Base-by-base conservation (phyloP, 345 rosid genomes). In the Populus tremula region DNA sequence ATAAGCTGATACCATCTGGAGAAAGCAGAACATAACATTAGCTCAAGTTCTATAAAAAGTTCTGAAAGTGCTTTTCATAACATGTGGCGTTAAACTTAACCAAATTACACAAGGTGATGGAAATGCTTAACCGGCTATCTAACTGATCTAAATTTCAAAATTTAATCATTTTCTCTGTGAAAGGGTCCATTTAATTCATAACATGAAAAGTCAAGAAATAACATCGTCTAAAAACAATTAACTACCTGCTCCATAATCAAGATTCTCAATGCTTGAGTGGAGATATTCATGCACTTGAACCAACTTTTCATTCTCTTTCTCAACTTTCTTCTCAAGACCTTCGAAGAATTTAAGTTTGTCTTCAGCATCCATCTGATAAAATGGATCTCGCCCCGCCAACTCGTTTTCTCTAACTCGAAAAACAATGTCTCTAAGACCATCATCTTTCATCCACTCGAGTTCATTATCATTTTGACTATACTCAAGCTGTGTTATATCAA, bases 371-470 rank as follows among this genome's bases (percentile, higher is more conserved):
- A 92, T 87, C 77, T 87, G 78, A 81, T 91, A 84, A 87, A 94
- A 94, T 8, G 98, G 98, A 87, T 92, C 94, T 73, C 86, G 85
- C 69, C 96, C 97, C 2, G 92, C 85, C 78, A 94, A 83, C 83
- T 94, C 98, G 80, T 94, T 94, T 23, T 92, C 98, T 80, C 92
- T 93, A 70, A 94, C 98, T 86, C 45, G 91, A 77, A 90, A 94
- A 82, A 94, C 97, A 78, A 92, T 88, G 53, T 89, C 91, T 75
- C 90, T 83, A 72, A 94, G 93, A 79, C 73, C 86, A 74, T 94
- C 93, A 77, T 92, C 97, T 74, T 88, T 87, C 96, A 94, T 92
- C 98, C 98, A 94, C 67, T 91, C 94, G 39, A 92, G 85, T 81
- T 91, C 97, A 84, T 84, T 81, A 66, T 83, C 88, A 79, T 87